Percentiles rank a stretch among this genome's conserved stretches.
These are phyloP conservation scores for Falciphora oryzae DNA, from an alignment of 2,329 filamentous ascomycete genomes.

Conservation along the genomic window DNA sequence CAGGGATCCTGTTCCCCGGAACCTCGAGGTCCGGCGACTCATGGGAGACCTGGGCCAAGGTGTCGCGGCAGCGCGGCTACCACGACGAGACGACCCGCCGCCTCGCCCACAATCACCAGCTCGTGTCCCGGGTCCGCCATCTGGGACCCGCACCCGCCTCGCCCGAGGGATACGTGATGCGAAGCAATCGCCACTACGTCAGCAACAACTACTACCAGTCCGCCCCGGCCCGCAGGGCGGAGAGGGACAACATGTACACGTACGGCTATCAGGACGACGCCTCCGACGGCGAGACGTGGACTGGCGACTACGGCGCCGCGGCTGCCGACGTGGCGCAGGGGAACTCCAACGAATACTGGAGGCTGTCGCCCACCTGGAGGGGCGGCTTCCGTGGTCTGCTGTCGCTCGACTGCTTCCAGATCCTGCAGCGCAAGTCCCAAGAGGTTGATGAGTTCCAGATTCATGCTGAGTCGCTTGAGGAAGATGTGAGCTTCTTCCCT, in stretches of 20 bases:
- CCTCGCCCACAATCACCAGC: background rate
- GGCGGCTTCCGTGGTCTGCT: slow-evolving; percentile 34
- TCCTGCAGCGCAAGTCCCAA: slow-evolving; percentile 29
- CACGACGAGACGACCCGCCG: background rate
- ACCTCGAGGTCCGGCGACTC: slow-evolving; percentile 1
- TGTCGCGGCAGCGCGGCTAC: background rate
- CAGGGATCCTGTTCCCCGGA: slow-evolving; percentile 20
- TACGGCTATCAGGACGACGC: background rate
- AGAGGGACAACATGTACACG: background rate
- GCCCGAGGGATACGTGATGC: background rate
- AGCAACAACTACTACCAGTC: background rate
- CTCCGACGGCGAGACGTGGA: background rate
- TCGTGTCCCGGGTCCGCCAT: background rate
- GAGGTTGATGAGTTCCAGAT: slow-evolving; percentile 25
- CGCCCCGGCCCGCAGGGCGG: background rate
- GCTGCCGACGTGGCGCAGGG: background rate
- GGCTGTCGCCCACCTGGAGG: slow-evolving; percentile 30
- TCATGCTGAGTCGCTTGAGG: slow-evolving; percentile 22
- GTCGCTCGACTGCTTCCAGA: slow-evolving; percentile 30
- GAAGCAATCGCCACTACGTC: background rate
- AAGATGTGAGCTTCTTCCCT: slow-evolving; percentile 17
- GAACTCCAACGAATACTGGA: slow-evolving; percentile 7
- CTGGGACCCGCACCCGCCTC: background rate
- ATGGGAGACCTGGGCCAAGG: background rate
- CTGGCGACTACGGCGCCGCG: slow-evolving; percentile 2